phyloP scores from a whole-genome alignment of 257 asterid genomes.

The Petrea volubilis region DNA sequence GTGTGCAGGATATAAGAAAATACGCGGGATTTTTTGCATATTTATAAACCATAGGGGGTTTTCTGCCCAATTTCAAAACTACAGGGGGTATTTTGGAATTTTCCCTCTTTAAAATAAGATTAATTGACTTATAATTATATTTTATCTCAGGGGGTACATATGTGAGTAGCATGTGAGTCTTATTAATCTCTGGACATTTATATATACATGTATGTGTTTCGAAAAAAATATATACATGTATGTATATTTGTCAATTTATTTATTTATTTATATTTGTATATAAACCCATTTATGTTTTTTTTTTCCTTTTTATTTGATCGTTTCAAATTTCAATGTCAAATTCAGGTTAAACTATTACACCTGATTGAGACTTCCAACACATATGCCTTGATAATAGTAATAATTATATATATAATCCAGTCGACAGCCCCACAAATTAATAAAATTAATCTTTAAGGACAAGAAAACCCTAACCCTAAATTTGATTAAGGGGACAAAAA shows the following conservation, averaged over 20 bases:
- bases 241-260: too few relatives aligned
- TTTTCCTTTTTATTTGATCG: background rate
- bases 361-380: conserved; percentile 45
- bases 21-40: too few relatives aligned
- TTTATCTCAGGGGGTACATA: background rate
- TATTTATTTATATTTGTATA: too few relatives aligned
- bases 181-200: conserved; percentile 17
- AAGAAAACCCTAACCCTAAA: conserved; percentile 26
- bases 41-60: too few relatives aligned
- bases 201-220: too few relatives aligned
- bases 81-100: too few relatives aligned
- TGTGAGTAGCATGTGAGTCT: conserved; percentile 18
- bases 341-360: conserved; percentile 16
- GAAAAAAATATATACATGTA: too few relatives aligned
- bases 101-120: too few relatives aligned
- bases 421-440: conserved; percentile 29
- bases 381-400: conserved; percentile 38
- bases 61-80: too few relatives aligned
- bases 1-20: too few relatives aligned
- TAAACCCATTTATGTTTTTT: too few relatives aligned
- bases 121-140: too few relatives aligned
- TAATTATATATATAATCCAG: conserved; percentile 2
- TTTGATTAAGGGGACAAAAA: background rate
- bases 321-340: conserved; percentile 29
- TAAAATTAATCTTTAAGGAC: conserved; percentile 13